phyloP scores from a whole-genome alignment of 768 basidiomycete genomes.

The Boletus rubroflammeus region DNA sequence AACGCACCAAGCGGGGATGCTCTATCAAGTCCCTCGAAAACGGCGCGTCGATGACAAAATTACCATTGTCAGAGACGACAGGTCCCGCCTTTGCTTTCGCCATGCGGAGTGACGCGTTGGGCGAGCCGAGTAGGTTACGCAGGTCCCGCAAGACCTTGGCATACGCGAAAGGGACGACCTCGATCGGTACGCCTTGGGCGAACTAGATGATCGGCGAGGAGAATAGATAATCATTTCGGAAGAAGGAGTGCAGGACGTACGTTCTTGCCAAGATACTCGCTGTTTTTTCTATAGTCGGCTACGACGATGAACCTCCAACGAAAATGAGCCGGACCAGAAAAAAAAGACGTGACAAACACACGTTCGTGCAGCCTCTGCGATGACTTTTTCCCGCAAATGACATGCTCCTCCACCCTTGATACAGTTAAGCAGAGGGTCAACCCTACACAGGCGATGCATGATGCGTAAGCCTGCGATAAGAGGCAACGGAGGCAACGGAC shows the following conservation, averaged over 20 bases:
- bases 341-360: slow-evolving; percentile 25
- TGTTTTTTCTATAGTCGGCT: slow-evolving; percentile 96
- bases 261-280: slow-evolving; percentile 71
- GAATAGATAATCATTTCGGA: not conserved
- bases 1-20: slow-evolving; percentile 56
- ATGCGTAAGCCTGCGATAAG: not conserved
- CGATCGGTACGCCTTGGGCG: slow-evolving; percentile 86
- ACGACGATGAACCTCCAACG: slow-evolving; percentile 69
- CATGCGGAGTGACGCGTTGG: slow-evolving; percentile 83
- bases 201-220: slow-evolving; percentile 46
- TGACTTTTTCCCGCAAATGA: slow-evolving; percentile 93
- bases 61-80: slow-evolving; percentile 95
- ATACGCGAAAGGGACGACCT: slow-evolving; percentile 96
- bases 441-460: slow-evolving; percentile 43
- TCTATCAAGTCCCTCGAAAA: slow-evolving; percentile 68
- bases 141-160: slow-evolving; percentile 78
- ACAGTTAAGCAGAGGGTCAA: slow-evolving; percentile 81
- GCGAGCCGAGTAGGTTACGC: slow-evolving; percentile 55
- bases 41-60: slow-evolving; percentile 96
- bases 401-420: slow-evolving; percentile 98
- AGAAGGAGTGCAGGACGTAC: slow-evolving; percentile 43
- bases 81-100: slow-evolving; percentile 92
- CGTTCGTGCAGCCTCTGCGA: slow-evolving; percentile 93
- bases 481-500: slow-evolving; percentile 41
- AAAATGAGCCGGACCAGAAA: slow-evolving; percentile 46